Base-by-base conservation (phyloP, 305 asterid genomes). In the Fraxinus nigra region DNA sequence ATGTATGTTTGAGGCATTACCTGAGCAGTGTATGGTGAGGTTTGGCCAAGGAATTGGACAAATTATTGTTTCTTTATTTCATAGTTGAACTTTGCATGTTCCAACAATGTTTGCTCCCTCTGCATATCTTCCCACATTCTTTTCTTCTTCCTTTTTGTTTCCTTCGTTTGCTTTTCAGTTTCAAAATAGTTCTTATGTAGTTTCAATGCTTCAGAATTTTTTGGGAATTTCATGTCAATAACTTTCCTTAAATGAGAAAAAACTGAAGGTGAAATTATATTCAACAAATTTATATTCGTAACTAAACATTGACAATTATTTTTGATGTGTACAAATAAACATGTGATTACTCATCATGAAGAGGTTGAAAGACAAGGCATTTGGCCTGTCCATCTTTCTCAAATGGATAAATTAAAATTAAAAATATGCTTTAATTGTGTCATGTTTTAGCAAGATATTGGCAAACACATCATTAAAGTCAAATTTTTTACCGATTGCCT, bases 401-500 rank as follows among this genome's bases (percentile, higher is more conserved):
- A 78, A 40, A 61, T 33, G 40, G 18, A 10, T 24, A n/a, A 34
- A 51, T 48, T 63, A 24, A 35, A 75, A 51, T n/a, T 5, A 76
- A 24, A 46, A 13, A 46, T 30, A 32, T 16, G 8, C 63, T 51
- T n/a, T 51, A 61, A 56, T 10, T 0, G 48, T 69, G 43, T 4
- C 76, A 0, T 26, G 3, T 79, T 63, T 32, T 26, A 6, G 77
- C 34, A 70, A 26, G 59, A 16, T 30, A 6, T 48, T 22, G 75
- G 48, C 20, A 48, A 63, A 56, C 28, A n/a, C 18, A 67, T 28
- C 18, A 67, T 28, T 33, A 48, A 76, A 79, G 79, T 26, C 54
- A 80, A 81, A 74, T 63, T 81, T 80, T 92, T 87, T 84, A 93
- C 98, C 86, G 37, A 18, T 80, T 65, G 77, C 94, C 97, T 83